Conservation (phyloP, 768 basidiomycete species). For the Rhodotorula taiwanensis region DNA sequence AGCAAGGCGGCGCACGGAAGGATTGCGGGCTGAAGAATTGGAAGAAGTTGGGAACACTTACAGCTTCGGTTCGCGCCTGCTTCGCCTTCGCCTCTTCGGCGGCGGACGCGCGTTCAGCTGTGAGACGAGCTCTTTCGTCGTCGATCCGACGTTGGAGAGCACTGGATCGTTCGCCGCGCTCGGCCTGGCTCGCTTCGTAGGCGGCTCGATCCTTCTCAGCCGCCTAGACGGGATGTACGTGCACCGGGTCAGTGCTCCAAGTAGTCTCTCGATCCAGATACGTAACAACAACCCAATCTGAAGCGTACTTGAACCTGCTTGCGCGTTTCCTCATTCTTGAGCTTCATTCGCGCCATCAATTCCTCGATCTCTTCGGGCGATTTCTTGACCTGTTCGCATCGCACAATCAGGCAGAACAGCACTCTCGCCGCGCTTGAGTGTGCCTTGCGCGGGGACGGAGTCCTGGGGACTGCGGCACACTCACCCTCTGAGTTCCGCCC, state of each 20-base stretch:
- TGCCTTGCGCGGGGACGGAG: too few species aligned
- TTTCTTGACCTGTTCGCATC: conserved; percentile 12
- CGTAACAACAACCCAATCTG: neutral
- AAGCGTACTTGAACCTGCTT: conserved; percentile 1
- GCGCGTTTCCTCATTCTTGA: conserved; percentile 11
- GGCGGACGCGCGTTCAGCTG: neutral
- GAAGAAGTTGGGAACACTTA: neutral
- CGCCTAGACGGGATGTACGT: neutral
- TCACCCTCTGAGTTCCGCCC: neutral
- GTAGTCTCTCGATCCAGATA: too few species aligned
- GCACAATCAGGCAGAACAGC: too few species aligned
- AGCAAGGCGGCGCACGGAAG: neutral
- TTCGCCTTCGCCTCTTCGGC: neutral
- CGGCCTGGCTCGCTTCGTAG: neutral
- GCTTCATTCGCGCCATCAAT: conserved; percentile 19
- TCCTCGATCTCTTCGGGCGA: conserved; percentile 19
- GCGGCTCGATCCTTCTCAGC: conserved; percentile 8
- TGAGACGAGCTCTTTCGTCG: neutral
- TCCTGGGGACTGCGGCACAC: too few species aligned
- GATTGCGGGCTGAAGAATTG: too few species aligned
- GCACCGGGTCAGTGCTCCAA: too few species aligned
- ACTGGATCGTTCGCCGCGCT: neutral
- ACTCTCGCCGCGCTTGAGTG: too few species aligned
- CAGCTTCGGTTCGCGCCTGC: neutral
- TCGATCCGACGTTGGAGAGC: neutral